Percentiles rank a stretch among this genome's conserved stretches.
Conservation (phyloP, 441 rosid species). For the Arabidopsis lyrata region DNA sequence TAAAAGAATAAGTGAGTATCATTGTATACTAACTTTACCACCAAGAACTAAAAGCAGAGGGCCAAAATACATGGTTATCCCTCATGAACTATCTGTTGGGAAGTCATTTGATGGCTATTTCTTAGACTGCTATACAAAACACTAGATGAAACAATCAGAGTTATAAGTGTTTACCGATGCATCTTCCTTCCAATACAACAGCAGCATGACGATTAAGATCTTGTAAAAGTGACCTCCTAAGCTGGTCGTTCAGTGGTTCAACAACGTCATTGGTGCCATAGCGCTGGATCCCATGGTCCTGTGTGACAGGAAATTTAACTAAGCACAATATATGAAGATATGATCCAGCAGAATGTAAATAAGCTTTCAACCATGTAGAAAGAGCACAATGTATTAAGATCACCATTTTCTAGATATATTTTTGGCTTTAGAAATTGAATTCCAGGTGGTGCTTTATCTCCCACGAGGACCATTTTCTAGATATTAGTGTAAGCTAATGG, state of each 20-base stretch:
- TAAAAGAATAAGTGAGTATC: conserved; percentile 33
- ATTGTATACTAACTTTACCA: conserved; percentile 21
- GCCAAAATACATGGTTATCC: conserved; percentile 4
- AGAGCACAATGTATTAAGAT: not conserved
- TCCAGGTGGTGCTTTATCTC: too few relatives aligned
- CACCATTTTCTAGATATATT: too few relatives aligned
- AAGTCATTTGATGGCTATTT: not conserved
- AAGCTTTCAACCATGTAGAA: not conserved
- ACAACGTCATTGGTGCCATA: conserved; percentile 65
- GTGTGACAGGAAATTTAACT: conserved; percentile 1
- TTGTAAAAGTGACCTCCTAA: conserved; percentile 72
- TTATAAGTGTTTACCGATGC: conserved; percentile 57
- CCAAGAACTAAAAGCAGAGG: conserved; percentile 2
- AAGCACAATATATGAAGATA: too few relatives aligned
- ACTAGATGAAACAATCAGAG: conserved; percentile 1
- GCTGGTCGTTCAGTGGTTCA: conserved; percentile 61
- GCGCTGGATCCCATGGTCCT: conserved; percentile 81
- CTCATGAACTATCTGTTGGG: not conserved
- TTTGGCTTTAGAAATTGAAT: too few relatives aligned
- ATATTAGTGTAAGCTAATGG: too few relatives aligned
- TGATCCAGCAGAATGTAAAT: too few relatives aligned
- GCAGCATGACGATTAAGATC: conserved; percentile 89
- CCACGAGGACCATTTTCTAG: too few relatives aligned
- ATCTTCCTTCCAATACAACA: conserved; percentile 87
- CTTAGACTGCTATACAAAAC: not conserved